phyloP scores from a whole-genome alignment of 1,284 basidiomycete species.

The Flammula alnicola region DNA sequence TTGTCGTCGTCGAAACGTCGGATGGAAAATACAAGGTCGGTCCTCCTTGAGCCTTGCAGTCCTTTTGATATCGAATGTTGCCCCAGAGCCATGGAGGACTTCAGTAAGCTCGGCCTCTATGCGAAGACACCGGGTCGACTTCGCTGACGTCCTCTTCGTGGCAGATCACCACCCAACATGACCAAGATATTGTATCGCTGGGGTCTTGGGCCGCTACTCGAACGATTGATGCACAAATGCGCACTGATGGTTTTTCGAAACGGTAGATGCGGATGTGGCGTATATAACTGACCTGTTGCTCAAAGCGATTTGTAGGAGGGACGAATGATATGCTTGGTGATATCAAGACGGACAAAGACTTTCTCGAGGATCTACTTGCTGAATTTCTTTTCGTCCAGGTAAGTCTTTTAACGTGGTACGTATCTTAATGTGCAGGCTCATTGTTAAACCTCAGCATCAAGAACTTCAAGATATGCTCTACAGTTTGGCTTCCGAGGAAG shows the following conservation, averaged over 20 bases:
- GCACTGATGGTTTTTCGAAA: constrained; percentile 32
- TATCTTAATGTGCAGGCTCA: constrained; percentile 16
- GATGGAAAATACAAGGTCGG: too few species aligned
- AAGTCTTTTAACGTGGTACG: background rate
- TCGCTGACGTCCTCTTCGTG: background rate
- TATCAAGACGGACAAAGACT: constrained; percentile 41
- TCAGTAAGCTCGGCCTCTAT: constrained; percentile 27
- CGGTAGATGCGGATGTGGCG: constrained; percentile 15
- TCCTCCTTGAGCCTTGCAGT: background rate
- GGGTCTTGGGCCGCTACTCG: constrained; percentile 42
- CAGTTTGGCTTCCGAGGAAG: constrained; percentile 48
- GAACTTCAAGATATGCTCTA: constrained; percentile 58
- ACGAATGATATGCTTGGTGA: constrained; percentile 42
- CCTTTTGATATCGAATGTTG: background rate
- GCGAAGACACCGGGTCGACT: background rate
- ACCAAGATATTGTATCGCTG: constrained; percentile 47
- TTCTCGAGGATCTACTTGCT: constrained; percentile 43
- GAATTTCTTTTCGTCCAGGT: constrained; percentile 47
- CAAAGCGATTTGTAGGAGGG: constrained; percentile 29
- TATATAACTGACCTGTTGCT: background rate
- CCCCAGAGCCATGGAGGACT: constrained; percentile 36
- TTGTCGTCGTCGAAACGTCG: too few species aligned
- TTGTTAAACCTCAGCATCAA: constrained; percentile 48
- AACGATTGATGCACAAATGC: constrained; percentile 37
- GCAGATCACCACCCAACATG: constrained; percentile 51